phyloP scores from a whole-genome alignment of 2,329 filamentous ascomycete species.

The Tothia fuscella region DNA sequence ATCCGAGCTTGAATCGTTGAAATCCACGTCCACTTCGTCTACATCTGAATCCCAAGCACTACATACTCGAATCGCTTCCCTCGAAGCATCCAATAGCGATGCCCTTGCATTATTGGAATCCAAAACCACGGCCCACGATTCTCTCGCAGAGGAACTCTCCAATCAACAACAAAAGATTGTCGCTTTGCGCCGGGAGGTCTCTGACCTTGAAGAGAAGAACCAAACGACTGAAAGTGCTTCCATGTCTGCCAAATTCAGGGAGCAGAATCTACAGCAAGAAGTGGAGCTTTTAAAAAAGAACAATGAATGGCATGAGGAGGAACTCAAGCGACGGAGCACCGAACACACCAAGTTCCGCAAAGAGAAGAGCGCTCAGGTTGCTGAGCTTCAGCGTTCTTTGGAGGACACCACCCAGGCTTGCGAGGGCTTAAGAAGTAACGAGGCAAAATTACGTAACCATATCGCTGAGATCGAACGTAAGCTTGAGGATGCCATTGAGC shows the following conservation, averaged over 20 bases:
- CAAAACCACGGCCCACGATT: slow-evolving; percentile 77
- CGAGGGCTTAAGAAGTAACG: slow-evolving; percentile 66
- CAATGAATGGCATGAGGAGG: slow-evolving; percentile 84
- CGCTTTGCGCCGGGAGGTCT: slow-evolving; percentile 71
- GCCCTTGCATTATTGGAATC: slow-evolving; percentile 80
- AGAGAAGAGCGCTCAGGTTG: slow-evolving; percentile 82
- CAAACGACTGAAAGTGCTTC: slow-evolving; percentile 71
- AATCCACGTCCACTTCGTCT: slow-evolving; percentile 59
- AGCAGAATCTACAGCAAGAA: slow-evolving; percentile 83
- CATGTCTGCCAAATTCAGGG: slow-evolving; percentile 75
- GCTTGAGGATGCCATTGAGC: slow-evolving; percentile 69
- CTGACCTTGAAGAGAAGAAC: slow-evolving; percentile 67
- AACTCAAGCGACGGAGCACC: slow-evolving; percentile 78
- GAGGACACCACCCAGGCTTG: slow-evolving; percentile 71
- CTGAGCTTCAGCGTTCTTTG: slow-evolving; percentile 76
- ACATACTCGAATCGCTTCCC: slow-evolving; percentile 68
- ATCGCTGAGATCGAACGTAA: slow-evolving; percentile 77
- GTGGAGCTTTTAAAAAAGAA: slow-evolving; percentile 79
- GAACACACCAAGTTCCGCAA: slow-evolving; percentile 87
- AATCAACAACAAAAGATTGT: slow-evolving; percentile 81
- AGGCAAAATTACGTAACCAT: slow-evolving; percentile 67
- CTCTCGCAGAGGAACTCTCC: slow-evolving; percentile 73
- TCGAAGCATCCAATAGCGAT: slow-evolving; percentile 87
- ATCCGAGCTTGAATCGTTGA: slow-evolving; percentile 67
- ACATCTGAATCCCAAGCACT: slow-evolving; percentile 65